Base-by-base conservation (phyloP, 1,284 basidiomycete genomes). In the Sporisorium reilianum region DNA sequence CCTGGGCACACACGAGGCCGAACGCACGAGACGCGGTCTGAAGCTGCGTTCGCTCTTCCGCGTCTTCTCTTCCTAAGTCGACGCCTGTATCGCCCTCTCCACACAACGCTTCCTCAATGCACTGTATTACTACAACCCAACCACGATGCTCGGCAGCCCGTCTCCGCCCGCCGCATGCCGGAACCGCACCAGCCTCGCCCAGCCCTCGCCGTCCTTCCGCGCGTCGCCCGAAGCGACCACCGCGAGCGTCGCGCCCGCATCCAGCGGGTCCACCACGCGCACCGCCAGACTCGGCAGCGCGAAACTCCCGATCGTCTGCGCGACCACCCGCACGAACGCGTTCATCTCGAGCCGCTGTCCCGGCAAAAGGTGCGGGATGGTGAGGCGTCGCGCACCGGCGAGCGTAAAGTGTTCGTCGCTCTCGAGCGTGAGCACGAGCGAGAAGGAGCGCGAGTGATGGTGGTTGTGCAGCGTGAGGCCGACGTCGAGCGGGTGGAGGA, bases 321-420 rank as follows among this genome's bases (percentile, higher is more conserved):
- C 61, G 5, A 61, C 52, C 2, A 73, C 22, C 8, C 49, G 48
- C 10, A 42, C 71, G 18, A 51, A 45, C 5, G 41, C 11, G 1
- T 0, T 3, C 28, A 70, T 16, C 1, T 1, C 8, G 18, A 44
- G 23, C 4, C 8, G 9, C 18, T 61, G 56, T 0, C 41, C 42
- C 0, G 75, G 60, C 0, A 77, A 45, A 3, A 77, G 23, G 22
- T 49, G 56, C 2, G 71, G 71, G 20, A 75, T 38, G 14, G 46
- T n/a, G 12, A 77, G 52, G 0, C 51, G 20, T 4, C 75, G 56
- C 0, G 60, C 26, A 1, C 41, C 66, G 5, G 75, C 49, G 18
- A 63, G 51, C 16, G 67, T 66, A 23, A 74, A 77, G 38, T 53
- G 20, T 16, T 56, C 49, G 50, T 59, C 63, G 22, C 53, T 59